Evolutionary conservation across 116 monocot genomes (phyloP).

Genomic region (Zostera marina): DNA sequence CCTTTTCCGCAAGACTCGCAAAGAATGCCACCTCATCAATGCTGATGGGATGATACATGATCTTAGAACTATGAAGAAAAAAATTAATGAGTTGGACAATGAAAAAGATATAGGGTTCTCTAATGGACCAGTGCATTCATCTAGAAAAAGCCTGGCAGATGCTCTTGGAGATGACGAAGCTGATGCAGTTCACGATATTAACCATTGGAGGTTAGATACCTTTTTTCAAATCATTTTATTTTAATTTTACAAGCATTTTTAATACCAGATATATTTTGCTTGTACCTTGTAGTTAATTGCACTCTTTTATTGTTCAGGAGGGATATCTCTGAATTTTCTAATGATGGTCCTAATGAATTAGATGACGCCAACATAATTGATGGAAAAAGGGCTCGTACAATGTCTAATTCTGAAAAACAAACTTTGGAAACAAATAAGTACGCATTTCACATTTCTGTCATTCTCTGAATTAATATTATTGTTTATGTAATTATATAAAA

Average conservation of each 20-base stretch:
- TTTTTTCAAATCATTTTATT: background rate
- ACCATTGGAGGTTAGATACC: conserved; percentile 20
- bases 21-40: conserved; percentile 80
- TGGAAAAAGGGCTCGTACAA: background rate
- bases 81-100: conserved; percentile 12
- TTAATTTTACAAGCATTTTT: background rate
- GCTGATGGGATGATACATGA: conserved; percentile 49
- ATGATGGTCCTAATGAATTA: background rate
- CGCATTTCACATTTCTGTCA: background rate
- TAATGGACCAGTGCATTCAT: conserved; percentile 9
- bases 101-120: conserved; percentile 13
- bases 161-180: conserved; percentile 97
- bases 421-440: conserved; percentile 1
- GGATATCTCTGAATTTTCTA: conserved; percentile 1
- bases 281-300: background rate
- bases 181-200: conserved; percentile 24
- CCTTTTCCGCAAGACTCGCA: conserved; percentile 87
- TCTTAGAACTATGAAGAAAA: conserved; percentile 34
- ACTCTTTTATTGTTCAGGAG: conserved; percentile 13
- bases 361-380: background rate
- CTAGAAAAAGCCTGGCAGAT: conserved; percentile 62
- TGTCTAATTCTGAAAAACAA: conserved; percentile 3
- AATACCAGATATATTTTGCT: background rate
- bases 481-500: no score
- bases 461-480: no score